A percentile compares a stretch with the other conserved stretches of the same genome.
phyloP scores from a whole-genome alignment of 352 stramenopile species.

The Phytophthora niederhauseri region DNA sequence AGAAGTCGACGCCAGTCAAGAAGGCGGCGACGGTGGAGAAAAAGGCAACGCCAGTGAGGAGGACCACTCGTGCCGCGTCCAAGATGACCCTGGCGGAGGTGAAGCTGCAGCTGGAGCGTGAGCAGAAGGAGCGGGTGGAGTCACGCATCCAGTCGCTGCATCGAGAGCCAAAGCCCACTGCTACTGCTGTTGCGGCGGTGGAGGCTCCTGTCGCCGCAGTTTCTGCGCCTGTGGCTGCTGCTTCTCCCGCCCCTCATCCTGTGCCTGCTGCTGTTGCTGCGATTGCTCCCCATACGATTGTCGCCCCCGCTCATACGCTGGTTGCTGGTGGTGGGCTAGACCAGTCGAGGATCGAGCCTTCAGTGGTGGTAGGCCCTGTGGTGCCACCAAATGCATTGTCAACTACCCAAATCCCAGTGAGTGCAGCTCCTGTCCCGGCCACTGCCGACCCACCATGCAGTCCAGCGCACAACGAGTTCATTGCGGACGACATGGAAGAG shows the following conservation, averaged over 20 bases:
- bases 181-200: not conserved
- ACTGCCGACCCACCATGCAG: not conserved
- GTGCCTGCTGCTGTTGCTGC: not conserved
- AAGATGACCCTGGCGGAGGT: slow-evolving; percentile 48
- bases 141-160: slow-evolving; percentile 55
- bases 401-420: not conserved
- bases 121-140: slow-evolving; percentile 62
- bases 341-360: not conserved
- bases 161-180: slow-evolving; percentile 3
- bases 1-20: slow-evolving; percentile 1
- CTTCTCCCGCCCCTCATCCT: not conserved
- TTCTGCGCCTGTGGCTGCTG: not conserved
- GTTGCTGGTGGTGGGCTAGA: not conserved
- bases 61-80: not conserved
- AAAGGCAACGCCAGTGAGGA: not conserved
- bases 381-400: not conserved
- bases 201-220: not conserved
- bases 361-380: not conserved
- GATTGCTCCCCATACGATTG: not conserved
- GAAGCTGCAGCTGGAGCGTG: slow-evolving; percentile 45
- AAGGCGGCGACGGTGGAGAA: slow-evolving; percentile 14
- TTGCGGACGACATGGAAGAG: slow-evolving; percentile 66
- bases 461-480: slow-evolving; percentile 51
- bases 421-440: not conserved
- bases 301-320: not conserved